Evolutionary conservation across 2,329 filamentous ascomycete genomes (phyloP).

Genomic region (Diaporthe batatas): DNA sequence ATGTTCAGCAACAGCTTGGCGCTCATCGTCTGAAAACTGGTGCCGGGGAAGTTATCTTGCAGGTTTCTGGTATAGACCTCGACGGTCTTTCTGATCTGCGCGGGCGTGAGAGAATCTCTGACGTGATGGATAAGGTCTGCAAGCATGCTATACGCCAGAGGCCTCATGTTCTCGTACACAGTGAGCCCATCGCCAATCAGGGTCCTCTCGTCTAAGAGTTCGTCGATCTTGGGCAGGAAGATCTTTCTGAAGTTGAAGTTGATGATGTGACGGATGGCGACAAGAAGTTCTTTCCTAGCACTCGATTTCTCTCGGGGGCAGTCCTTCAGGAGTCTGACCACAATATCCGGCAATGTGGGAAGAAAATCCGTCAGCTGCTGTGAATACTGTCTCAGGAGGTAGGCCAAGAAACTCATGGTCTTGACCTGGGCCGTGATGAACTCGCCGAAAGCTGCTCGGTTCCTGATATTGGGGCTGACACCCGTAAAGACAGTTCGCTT

Average conservation of each 20-base stretch:
- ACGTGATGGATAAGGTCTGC: constrained; percentile 98
- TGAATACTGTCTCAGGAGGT: constrained; percentile 88
- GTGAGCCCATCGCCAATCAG: constrained; percentile 96
- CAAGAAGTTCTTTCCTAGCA: constrained; percentile 92
- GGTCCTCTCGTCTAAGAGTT: constrained; percentile 92
- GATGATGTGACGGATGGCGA: constrained; percentile 97
- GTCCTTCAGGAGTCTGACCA: constrained; percentile 91
- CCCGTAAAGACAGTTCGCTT: constrained; percentile 89
- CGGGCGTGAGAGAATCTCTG: constrained; percentile 85
- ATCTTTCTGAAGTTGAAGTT: constrained; percentile 99
- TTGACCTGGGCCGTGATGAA: constrained; percentile 99
- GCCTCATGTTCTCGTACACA: constrained; percentile 95
- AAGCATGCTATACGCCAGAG: constrained; percentile 97
- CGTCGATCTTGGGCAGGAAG: constrained; percentile 93
- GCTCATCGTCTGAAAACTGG: constrained; percentile 99
- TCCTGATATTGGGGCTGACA: constrained; percentile 93
- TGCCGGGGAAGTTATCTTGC: constrained; percentile 95
- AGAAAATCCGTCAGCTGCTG: constrained; percentile 91
- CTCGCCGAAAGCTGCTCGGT: constrained; percentile 93
- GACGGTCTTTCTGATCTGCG: constrained; percentile 95
- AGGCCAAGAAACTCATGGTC: constrained; percentile 98
- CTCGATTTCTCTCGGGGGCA: constrained; percentile 95
- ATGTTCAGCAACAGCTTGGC: constrained; percentile 97
- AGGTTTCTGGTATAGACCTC: constrained; percentile 97
- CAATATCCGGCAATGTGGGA: constrained; percentile 85